These are phyloP conservation scores for Paraleonurus japonicus DNA, from an alignment of 257 asterid species.

Conservation along the genomic window DNA sequence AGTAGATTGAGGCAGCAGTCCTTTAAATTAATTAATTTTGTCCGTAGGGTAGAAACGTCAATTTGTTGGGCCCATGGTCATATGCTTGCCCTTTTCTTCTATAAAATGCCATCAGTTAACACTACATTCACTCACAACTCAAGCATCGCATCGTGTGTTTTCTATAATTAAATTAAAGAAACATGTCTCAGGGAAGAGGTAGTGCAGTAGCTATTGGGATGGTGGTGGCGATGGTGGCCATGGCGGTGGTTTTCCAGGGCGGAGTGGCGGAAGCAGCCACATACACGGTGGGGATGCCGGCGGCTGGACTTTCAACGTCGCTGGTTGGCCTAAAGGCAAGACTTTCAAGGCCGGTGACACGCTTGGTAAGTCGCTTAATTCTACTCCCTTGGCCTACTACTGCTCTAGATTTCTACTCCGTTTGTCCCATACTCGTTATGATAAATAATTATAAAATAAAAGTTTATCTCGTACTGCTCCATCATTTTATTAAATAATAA, in stretches of 20 bases:
- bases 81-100: neutral
- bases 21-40: neutral
- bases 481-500: no score
- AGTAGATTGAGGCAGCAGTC: neutral
- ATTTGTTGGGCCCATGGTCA: neutral
- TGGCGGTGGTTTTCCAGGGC: neutral
- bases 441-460: no score
- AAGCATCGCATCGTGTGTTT: neutral
- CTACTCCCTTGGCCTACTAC: no score
- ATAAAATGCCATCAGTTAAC: neutral
- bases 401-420: no score
- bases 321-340: conserved; percentile 40
- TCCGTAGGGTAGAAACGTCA: neutral
- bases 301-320: conserved; percentile 40
- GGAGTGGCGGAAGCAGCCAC: conserved; percentile 29
- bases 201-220: conserved; percentile 16
- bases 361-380: conserved; percentile 23
- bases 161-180: no score
- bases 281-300: conserved; percentile 31
- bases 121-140: no score
- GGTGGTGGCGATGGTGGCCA: conserved; percentile 12
- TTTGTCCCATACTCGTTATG: no score
- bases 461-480: no score
- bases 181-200: conserved; percentile 29
- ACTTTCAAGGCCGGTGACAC: conserved; percentile 32